Evolutionary conservation across 2,329 filamentous ascomycete genomes (phyloP).

Genomic region (Didymella glomerata): DNA sequence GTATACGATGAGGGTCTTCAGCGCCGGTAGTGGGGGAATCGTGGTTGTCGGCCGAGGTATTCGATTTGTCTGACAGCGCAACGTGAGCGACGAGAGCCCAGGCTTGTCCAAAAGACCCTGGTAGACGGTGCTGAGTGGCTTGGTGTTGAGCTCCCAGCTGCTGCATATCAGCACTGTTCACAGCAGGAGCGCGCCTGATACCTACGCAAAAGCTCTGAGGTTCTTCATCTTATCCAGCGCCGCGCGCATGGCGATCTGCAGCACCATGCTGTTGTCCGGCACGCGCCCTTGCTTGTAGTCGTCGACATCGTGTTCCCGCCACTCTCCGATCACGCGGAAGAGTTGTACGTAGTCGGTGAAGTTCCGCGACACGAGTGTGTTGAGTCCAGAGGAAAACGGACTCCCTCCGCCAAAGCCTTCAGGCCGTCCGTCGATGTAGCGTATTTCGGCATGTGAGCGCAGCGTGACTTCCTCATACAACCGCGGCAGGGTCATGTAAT

Average conservation of each 20-base stretch:
- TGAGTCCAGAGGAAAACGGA: constrained; percentile 70
- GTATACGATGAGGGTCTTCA: constrained; percentile 62
- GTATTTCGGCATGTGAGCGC: constrained; percentile 66
- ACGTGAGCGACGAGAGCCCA: constrained; percentile 61
- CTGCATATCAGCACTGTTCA: constrained; percentile 27
- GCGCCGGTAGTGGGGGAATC: constrained; percentile 65
- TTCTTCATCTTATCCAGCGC: constrained; percentile 67
- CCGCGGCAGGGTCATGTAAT: constrained; percentile 70
- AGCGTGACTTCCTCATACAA: constrained; percentile 66
- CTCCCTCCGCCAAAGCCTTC: constrained; percentile 70
- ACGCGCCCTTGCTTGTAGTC: constrained; percentile 67
- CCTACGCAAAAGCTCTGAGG: constrained; percentile 62
- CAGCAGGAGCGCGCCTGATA: background rate
- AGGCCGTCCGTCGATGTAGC: constrained; percentile 65
- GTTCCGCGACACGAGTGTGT: constrained; percentile 66
- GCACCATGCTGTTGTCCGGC: constrained; percentile 70
- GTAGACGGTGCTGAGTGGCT: constrained; percentile 67
- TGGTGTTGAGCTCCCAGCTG: constrained; percentile 69
- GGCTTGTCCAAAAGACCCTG: constrained; percentile 61
- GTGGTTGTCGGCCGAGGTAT: constrained; percentile 65
- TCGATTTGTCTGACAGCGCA: constrained; percentile 65
- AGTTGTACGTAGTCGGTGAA: constrained; percentile 62
- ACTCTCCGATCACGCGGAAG: constrained; percentile 64
- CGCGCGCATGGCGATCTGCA: constrained; percentile 67
- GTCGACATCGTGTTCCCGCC: constrained; percentile 65